A percentile compares a stretch with the other conserved stretches of the same genome.
Conservation (phyloP, 2,329 filamentous ascomycete species). For the Trichoderma semiorbis region DNA sequence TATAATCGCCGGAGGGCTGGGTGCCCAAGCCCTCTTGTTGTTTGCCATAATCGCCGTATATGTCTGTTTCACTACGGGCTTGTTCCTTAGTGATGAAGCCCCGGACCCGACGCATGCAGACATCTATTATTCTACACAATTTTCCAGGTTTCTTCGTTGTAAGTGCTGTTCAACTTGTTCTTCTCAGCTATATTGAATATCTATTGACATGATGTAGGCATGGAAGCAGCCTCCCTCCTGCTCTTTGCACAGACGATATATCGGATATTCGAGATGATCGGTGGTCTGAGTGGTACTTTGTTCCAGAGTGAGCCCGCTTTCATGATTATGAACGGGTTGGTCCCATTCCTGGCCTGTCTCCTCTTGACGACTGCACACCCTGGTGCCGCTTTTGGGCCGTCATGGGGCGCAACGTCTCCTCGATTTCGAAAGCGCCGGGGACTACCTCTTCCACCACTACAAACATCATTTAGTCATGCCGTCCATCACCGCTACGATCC, state of each 20-base stretch:
- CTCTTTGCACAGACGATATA: slow-evolving; percentile 42
- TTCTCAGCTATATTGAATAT: no score
- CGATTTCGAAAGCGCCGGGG: slow-evolving; percentile 22
- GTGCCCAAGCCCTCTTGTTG: slow-evolving; percentile 41
- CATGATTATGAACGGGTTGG: slow-evolving; percentile 40
- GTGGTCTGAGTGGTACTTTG: slow-evolving; percentile 33
- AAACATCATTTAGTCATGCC: slow-evolving; percentile 23
- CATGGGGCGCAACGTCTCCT: slow-evolving; percentile 41
- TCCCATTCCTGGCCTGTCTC: slow-evolving; percentile 37
- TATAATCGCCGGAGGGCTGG: slow-evolving; percentile 44
- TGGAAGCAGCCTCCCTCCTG: slow-evolving; percentile 36
- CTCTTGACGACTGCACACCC: slow-evolving; percentile 38
- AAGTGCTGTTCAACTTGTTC: slow-evolving; percentile 22
- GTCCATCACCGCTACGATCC: slow-evolving; percentile 35
- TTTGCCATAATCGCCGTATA: slow-evolving; percentile 38
- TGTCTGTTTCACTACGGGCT: slow-evolving; percentile 39
- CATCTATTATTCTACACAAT: slow-evolving; percentile 41
- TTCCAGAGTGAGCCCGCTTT: slow-evolving; percentile 39
- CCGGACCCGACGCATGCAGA: slow-evolving; percentile 38
- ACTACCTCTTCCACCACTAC: slow-evolving; percentile 23
- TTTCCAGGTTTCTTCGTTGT: slow-evolving; percentile 46
- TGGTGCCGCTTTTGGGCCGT: slow-evolving; percentile 37
- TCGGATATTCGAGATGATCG: slow-evolving; percentile 38
- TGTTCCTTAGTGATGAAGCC: slow-evolving; percentile 36
- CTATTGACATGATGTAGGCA: slow-evolving; percentile 27